These are phyloP conservation scores for Curvularia verruculosa DNA, from an alignment of 2,329 filamentous ascomycete species.

Conservation along the genomic window DNA sequence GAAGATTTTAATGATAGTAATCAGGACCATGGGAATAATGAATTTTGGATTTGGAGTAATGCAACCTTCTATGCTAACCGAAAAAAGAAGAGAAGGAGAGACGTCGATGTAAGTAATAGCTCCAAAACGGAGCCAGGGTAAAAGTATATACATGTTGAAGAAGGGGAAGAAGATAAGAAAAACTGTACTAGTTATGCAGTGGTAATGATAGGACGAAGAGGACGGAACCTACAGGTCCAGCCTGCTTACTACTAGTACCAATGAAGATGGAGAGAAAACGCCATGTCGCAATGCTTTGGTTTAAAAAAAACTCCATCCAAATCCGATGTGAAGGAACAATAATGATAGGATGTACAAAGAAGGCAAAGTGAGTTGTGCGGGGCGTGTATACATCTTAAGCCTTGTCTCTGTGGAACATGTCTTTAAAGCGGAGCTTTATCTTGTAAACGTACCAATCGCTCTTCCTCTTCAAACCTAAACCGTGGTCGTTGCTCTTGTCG, in stretches of 20 bases:
- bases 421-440: slow-evolving; percentile 20
- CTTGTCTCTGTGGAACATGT: slow-evolving; percentile 19
- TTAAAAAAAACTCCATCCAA: neutral
- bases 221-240: neutral
- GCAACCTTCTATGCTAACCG: neutral
- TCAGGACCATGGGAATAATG: neutral
- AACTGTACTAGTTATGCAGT: neutral
- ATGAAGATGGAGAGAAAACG: neutral
- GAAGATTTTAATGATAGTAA: neutral
- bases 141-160: neutral
- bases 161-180: neutral
- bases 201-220: neutral
- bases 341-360: neutral
- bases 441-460: slow-evolving; percentile 24
- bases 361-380: neutral
- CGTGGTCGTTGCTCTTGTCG: slow-evolving; percentile 18
- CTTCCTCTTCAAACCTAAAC: slow-evolving; percentile 12
- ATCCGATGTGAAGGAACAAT: neutral
- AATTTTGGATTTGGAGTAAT: neutral
- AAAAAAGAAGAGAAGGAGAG: neutral
- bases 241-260: neutral
- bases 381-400: slow-evolving; percentile 3
- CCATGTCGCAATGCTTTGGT: neutral
- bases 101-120: neutral
- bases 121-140: neutral